A percentile compares a stretch with the other conserved stretches of the same genome.
These are phyloP conservation scores for Aspergillus nanangensis DNA, from an alignment of 495 filamentous ascomycete species.

Conservation along the genomic window DNA sequence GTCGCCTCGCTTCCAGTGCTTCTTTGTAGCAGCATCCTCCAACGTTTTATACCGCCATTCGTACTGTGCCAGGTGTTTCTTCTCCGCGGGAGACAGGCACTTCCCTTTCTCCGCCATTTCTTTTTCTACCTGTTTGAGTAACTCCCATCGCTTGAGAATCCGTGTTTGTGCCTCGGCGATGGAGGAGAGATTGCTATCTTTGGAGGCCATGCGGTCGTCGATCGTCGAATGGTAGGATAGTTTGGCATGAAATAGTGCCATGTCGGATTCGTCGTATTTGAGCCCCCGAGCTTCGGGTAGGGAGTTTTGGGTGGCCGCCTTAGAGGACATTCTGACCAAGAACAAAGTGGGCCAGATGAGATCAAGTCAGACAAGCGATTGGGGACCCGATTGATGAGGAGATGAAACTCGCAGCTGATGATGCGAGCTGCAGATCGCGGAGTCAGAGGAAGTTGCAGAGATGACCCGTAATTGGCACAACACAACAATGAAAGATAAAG, in stretches of 20 bases:
- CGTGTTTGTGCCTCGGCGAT: constrained; percentile 34
- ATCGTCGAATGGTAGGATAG: constrained; percentile 36
- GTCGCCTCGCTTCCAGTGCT: constrained; percentile 5
- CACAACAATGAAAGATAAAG: too few species aligned
- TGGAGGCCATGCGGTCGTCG: constrained; percentile 30
- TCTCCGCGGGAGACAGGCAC: constrained; percentile 26
- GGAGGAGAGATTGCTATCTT: constrained; percentile 32
- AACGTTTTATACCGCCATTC: constrained; percentile 35
- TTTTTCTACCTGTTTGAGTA: constrained; percentile 33
- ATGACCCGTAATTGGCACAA: too few species aligned
- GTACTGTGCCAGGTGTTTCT: constrained; percentile 33
- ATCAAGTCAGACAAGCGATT: neutral
- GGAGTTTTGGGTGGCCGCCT: constrained; percentile 17
- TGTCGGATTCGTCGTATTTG: constrained; percentile 40
- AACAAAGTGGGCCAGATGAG: neutral
- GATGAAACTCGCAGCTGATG: too few species aligned
- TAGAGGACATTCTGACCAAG: constrained; percentile 23
- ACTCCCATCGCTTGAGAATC: constrained; percentile 37
- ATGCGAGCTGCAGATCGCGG: neutral
- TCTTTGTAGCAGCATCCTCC: constrained; percentile 31
- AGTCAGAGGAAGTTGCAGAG: too few species aligned
- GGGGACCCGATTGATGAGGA: neutral
- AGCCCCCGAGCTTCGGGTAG: constrained; percentile 37
- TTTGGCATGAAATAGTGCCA: constrained; percentile 38
- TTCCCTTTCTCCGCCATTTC: constrained; percentile 33